Evolutionary conservation across 352 stramenopile genomes (phyloP), one percentile per base, ranked within the genome.

Genomic region (Phytophthora quininea): DNA sequence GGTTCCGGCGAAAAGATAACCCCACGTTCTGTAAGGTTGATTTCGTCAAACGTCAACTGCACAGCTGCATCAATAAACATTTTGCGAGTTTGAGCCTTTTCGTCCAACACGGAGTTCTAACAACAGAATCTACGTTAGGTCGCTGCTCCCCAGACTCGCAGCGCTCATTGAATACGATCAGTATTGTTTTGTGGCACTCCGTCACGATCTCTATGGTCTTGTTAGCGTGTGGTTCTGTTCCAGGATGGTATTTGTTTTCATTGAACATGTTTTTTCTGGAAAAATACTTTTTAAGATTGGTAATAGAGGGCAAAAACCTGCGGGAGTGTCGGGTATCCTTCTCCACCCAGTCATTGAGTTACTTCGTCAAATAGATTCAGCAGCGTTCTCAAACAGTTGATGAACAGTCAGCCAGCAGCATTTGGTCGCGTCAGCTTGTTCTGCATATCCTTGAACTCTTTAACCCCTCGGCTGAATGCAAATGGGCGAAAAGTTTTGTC

Each of bases 401-500:
- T 64, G 4, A 47, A 27, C 3, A 64, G 47, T 19, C 57, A 52
- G 10, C 57, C 12, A 3, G 49, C 56, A 19, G 32, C 10, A 15
- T 35, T 51, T 29, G 47, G 47, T 1, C 48, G 46, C n/a, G 9
- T n/a, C 5, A 64, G 31, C 47, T 51, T 64, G 46, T 2, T 49
- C 12, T 40, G 30, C 31, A 64, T 42, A 10, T 56, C 47, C 1
- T 47, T 53, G 27, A 64, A 64, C 57, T 64, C 47, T 15, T 49
- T 47, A 10, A 31, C 1, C 57, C 47, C 11, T 55, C 46, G 24
- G 46, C 19, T 3, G 33, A 37, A n/a, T 32, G 46, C 30, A 64
- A 24, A 38, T 33, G 30, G 12, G 19, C 11, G 43, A 55, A 64
- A 56, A 56, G 51, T 1, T 12, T 24, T 2, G 30, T 29, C 27